Evolutionary conservation across 2,329 filamentous ascomycete genomes (phyloP).

Genomic region (Metarhizium rileyi): DNA sequence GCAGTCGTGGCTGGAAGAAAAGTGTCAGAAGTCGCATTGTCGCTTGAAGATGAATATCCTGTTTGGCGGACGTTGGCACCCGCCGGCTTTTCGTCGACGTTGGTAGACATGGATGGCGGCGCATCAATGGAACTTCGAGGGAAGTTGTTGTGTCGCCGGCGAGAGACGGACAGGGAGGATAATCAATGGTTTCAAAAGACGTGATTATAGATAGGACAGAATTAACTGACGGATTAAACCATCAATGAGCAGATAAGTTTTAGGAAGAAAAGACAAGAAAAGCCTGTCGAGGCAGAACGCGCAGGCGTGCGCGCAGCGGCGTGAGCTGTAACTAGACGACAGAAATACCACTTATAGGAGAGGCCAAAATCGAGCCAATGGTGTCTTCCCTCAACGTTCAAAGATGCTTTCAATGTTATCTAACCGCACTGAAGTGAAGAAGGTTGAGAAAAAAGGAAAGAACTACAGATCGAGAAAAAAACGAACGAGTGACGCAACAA

Average conservation of each 20-base stretch:
- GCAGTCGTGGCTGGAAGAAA: slow-evolving; percentile 1
- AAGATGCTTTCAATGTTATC: no score
- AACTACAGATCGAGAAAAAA: not conserved
- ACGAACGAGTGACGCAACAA: not conserved
- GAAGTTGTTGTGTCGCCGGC: not conserved
- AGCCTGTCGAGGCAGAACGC: not conserved
- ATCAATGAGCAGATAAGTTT: not conserved
- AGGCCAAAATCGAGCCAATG: no score
- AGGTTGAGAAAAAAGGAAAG: not conserved
- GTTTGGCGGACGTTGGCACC: slow-evolving; percentile 11
- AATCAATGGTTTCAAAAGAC: not conserved
- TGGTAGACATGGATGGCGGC: slow-evolving; percentile 13
- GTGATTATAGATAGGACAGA: not conserved
- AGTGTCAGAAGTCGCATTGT: not conserved
- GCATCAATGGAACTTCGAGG: not conserved
- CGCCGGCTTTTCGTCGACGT: slow-evolving; percentile 14
- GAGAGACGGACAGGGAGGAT: not conserved
- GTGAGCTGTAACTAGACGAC: not conserved
- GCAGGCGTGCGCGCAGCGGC: not conserved
- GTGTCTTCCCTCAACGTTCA: no score
- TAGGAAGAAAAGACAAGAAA: not conserved
- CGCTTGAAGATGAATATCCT: slow-evolving; percentile 14
- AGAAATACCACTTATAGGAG: no score
- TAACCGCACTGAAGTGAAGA: not conserved
- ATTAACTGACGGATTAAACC: not conserved